Conservation (phyloP, 495 filamentous ascomycete genomes). For the Aspergillus cavernicola region DNA sequence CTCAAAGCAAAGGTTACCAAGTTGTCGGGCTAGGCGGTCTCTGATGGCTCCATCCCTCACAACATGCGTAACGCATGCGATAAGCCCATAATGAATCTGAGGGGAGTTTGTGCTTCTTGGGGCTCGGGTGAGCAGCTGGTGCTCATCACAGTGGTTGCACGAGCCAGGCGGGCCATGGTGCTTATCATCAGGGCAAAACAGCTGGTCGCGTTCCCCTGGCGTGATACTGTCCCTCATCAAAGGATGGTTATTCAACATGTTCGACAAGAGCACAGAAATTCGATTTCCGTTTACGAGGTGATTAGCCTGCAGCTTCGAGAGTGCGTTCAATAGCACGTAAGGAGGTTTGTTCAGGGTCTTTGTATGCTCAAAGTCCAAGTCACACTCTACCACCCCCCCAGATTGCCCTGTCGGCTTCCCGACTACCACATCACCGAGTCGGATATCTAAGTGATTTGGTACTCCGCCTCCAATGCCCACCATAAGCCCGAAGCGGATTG, state of each 20-base stretch:
- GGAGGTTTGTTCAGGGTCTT: slow-evolving; percentile 1
- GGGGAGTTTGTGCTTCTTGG: neutral
- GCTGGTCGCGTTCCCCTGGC: neutral
- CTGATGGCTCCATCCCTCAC: slow-evolving; percentile 10
- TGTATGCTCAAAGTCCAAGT: neutral
- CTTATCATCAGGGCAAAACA: neutral
- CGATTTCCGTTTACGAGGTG: neutral
- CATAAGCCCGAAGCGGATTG: slow-evolving; percentile 4
- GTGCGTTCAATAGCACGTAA: neutral
- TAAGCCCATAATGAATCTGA: slow-evolving; percentile 16
- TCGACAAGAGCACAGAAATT: neutral
- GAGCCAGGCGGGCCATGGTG: slow-evolving; percentile 11
- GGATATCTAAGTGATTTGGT: neutral
- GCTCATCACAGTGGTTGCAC: slow-evolving; percentile 18
- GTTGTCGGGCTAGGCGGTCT: neutral
- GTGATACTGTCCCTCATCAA: neutral
- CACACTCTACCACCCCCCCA: neutral
- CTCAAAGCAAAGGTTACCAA: neutral
- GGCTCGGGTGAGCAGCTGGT: neutral
- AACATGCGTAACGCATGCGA: slow-evolving; percentile 19
- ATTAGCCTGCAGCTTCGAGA: neutral
- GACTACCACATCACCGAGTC: neutral
- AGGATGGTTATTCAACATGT: neutral
- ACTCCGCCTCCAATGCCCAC: slow-evolving; percentile 4
- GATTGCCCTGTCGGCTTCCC: neutral